Percentiles rank a stretch among this genome's conserved stretches.
Conservation (phyloP, 2,329 filamentous ascomycete species). For the Fusarium verticillioides region DNA sequence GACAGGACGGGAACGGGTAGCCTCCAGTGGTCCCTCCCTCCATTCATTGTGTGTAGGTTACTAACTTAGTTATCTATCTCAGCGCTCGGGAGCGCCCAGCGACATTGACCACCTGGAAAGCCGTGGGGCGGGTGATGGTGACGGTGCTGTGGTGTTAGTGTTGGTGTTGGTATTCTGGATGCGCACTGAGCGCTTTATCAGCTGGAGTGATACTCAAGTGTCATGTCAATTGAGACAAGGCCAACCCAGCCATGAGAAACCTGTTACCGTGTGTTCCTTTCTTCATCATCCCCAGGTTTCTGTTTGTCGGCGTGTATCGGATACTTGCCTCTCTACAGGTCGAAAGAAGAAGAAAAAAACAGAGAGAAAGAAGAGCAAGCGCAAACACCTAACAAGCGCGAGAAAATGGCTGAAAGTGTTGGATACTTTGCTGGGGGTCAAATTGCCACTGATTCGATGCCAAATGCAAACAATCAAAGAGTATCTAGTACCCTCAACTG, state of each 20-base stretch:
- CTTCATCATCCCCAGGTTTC: not conserved
- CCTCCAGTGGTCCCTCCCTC: conserved; percentile 25
- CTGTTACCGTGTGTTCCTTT: conserved; percentile 18
- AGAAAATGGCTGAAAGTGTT: conserved; percentile 14
- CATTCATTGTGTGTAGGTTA: not conserved
- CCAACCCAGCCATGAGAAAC: conserved; percentile 4
- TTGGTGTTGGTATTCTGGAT: not conserved
- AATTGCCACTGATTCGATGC: not conserved
- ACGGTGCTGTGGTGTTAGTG: not conserved
- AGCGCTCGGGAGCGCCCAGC: conserved; percentile 38
- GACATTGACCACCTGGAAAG: conserved; percentile 18
- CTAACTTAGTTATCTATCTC: conserved; percentile 14
- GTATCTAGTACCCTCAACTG: conserved; percentile 20
- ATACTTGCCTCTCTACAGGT: conserved; percentile 6
- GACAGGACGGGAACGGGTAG: conserved; percentile 38
- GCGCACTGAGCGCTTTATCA: conserved; percentile 18
- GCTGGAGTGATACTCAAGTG: conserved; percentile 1
- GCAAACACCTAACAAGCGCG: conserved; percentile 22
- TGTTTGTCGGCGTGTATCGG: conserved; percentile 14
- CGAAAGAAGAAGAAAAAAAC: too few relatives aligned
- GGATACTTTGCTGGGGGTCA: conserved; percentile 5
- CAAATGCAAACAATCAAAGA: not conserved
- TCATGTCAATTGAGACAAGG: not conserved
- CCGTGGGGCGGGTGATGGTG: conserved; percentile 7
- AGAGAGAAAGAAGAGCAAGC: not conserved